Conservation (phyloP, 345 rosid species). For the Reutealis trisperma region DNA sequence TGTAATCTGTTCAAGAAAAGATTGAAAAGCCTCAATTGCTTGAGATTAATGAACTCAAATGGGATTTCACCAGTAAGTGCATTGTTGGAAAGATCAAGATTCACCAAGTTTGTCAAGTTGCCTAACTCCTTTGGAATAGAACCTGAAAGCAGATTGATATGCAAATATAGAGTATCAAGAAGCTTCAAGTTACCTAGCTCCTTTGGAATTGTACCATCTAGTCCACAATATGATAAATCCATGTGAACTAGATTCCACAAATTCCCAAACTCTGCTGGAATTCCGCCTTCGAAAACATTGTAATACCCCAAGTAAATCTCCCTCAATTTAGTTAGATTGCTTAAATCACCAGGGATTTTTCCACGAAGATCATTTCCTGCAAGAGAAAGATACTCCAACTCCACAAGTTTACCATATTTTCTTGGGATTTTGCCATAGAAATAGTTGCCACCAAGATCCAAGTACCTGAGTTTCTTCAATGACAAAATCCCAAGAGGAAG, state of each 20-base stretch:
- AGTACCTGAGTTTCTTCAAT: constrained; percentile 48
- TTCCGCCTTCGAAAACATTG: constrained; percentile 70
- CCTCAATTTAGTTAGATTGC: constrained; percentile 62
- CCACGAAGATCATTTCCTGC: constrained; percentile 81
- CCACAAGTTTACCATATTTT: constrained; percentile 54
- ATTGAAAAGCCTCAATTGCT: constrained; percentile 60
- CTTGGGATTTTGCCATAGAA: constrained; percentile 69
- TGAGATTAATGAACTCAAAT: constrained; percentile 58
- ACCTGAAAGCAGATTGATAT: constrained; percentile 67
- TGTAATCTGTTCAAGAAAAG: constrained; percentile 78
- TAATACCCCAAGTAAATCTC: constrained; percentile 72
- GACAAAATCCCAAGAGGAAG: constrained; percentile 51
- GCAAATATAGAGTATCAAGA: constrained; percentile 68
- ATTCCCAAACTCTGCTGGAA: constrained; percentile 67
- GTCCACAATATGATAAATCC: constrained; percentile 75
- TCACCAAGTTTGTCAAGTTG: constrained; percentile 63
- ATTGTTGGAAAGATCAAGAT: constrained; percentile 80
- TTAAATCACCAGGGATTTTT: constrained; percentile 64
- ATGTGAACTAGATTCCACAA: constrained; percentile 61
- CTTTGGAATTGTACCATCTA: constrained; percentile 68
- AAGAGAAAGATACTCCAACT: constrained; percentile 65
- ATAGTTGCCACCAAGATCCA: constrained; percentile 88
- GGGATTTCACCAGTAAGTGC: constrained; percentile 77
- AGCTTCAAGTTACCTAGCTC: constrained; percentile 65
- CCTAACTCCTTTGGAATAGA: constrained; percentile 67